Percentiles rank a stretch among this genome's conserved stretches.
Conservation (phyloP, 139 green algal genomes). For the Chlorella vulgaris region DNA sequence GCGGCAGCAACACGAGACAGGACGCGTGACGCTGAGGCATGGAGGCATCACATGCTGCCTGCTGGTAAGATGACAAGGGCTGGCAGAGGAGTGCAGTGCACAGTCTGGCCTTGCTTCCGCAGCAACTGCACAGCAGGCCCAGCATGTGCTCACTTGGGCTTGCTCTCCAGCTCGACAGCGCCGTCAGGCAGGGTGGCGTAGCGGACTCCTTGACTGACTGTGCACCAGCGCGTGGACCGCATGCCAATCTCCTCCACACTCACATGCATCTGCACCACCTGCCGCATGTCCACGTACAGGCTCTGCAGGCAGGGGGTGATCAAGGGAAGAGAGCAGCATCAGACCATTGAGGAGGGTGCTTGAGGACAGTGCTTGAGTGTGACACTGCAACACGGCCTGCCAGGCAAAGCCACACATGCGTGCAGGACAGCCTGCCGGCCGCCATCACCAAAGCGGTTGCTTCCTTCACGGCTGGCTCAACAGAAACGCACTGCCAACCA, state of each 20-base stretch:
- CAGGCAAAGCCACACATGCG: too few relatives aligned
- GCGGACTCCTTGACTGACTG: constrained; percentile 36
- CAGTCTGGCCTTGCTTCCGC: too few relatives aligned
- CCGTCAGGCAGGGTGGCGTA: not conserved
- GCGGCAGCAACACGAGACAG: too few relatives aligned
- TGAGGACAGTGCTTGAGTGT: too few relatives aligned
- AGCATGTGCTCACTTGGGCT: constrained; percentile 25
- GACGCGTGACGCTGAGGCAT: too few relatives aligned
- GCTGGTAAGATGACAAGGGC: too few relatives aligned
- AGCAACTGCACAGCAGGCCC: not conserved
- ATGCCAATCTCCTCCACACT: constrained; percentile 62
- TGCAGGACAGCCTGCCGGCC: too few relatives aligned
- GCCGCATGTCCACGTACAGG: constrained; percentile 63
- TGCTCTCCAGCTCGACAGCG: constrained; percentile 2
- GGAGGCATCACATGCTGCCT: too few relatives aligned
- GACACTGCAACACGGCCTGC: too few relatives aligned
- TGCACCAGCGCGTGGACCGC: constrained; percentile 49
- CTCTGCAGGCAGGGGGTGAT: constrained; percentile 32
- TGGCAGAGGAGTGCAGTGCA: too few relatives aligned
- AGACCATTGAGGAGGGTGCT: too few relatives aligned
- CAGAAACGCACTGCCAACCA: not conserved
- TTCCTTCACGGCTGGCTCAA: not conserved
- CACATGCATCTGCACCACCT: constrained; percentile 62
- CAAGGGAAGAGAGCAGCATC: not conserved
- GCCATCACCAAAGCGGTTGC: not conserved